Evolutionary conservation across 2,329 filamentous ascomycete genomes (phyloP).

Genomic region (Endoconidiophora polonica): DNA sequence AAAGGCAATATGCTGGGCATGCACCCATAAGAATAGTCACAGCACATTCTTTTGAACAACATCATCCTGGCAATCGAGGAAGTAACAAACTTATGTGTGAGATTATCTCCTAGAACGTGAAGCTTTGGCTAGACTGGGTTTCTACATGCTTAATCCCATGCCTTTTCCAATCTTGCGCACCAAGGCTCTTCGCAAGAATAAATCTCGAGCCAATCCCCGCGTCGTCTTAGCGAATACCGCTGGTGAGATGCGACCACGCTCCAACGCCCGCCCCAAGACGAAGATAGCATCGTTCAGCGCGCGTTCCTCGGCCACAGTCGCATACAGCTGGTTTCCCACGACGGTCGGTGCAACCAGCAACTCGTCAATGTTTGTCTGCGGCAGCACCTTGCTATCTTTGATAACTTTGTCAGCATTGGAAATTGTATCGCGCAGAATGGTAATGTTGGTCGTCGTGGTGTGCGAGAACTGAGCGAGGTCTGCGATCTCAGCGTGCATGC

Average conservation of each 20-base stretch:
- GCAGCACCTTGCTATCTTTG: slow-evolving; percentile 49
- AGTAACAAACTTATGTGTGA: too few relatives aligned
- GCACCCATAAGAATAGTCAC: too few relatives aligned
- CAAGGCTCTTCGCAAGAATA: slow-evolving; percentile 70
- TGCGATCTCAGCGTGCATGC: slow-evolving; percentile 56
- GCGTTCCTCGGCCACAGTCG: slow-evolving; percentile 72
- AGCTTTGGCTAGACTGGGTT: neutral
- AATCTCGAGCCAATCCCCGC: slow-evolving; percentile 56
- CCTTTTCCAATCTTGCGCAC: slow-evolving; percentile 61
- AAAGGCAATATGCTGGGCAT: too few relatives aligned
- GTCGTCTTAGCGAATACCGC: slow-evolving; percentile 68
- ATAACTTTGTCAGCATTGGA: slow-evolving; percentile 65
- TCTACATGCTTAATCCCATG: slow-evolving; percentile 41
- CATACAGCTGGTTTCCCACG: slow-evolving; percentile 83
- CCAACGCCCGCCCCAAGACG: slow-evolving; percentile 57
- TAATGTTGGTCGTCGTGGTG: slow-evolving; percentile 59
- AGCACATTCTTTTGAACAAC: too few relatives aligned
- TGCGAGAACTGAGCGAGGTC: slow-evolving; percentile 54
- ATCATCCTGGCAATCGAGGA: too few relatives aligned
- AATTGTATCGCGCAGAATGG: slow-evolving; percentile 61
- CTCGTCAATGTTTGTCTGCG: slow-evolving; percentile 68
- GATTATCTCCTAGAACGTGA: too few relatives aligned
- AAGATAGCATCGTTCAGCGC: slow-evolving; percentile 78
- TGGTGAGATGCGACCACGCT: slow-evolving; percentile 52
- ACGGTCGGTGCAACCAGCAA: slow-evolving; percentile 86